Conservation (phyloP, 139 green algal species). For the Volvox reticuliferus region DNA sequence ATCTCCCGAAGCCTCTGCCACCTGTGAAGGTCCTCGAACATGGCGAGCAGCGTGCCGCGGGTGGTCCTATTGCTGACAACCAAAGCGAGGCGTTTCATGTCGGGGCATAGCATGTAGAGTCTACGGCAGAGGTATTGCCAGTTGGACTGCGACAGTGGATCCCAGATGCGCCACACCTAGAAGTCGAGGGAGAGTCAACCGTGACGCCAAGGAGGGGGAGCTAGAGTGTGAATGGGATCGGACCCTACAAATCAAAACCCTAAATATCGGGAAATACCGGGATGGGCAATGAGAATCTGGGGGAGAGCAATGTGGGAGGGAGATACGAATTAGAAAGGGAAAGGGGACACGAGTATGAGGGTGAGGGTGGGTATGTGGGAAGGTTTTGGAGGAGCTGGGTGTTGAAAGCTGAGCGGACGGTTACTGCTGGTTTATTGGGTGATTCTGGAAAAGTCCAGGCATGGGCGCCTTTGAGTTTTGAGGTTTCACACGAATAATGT, state of each 20-base stretch:
- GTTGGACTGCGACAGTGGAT: neutral
- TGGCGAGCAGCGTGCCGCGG: neutral
- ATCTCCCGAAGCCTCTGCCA: constrained; percentile 30
- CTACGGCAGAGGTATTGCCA: constrained; percentile 40
- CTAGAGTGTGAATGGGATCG: neutral
- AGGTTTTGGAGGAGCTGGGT: too few relatives aligned
- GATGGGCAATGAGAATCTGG: too few relatives aligned
- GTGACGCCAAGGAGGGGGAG: too few relatives aligned
- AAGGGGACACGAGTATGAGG: too few relatives aligned
- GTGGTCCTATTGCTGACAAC: neutral
- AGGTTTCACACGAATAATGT: too few relatives aligned
- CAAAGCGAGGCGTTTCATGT: neutral
- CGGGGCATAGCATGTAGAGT: constrained; percentile 39
- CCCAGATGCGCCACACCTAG: constrained; percentile 30
- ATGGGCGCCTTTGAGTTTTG: too few relatives aligned
- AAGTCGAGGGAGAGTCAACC: neutral
- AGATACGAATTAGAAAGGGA: too few relatives aligned
- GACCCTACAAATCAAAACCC: neutral
- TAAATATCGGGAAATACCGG: neutral
- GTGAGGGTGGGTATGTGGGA: too few relatives aligned
- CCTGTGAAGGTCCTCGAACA: constrained; percentile 22
- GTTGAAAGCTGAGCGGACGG: too few relatives aligned
- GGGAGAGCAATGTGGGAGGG: too few relatives aligned
- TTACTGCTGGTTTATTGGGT: too few relatives aligned
- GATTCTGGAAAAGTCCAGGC: too few relatives aligned